Base-by-base conservation (phyloP, 495 filamentous ascomycete species). In the Talaromyces adpressus region DNA sequence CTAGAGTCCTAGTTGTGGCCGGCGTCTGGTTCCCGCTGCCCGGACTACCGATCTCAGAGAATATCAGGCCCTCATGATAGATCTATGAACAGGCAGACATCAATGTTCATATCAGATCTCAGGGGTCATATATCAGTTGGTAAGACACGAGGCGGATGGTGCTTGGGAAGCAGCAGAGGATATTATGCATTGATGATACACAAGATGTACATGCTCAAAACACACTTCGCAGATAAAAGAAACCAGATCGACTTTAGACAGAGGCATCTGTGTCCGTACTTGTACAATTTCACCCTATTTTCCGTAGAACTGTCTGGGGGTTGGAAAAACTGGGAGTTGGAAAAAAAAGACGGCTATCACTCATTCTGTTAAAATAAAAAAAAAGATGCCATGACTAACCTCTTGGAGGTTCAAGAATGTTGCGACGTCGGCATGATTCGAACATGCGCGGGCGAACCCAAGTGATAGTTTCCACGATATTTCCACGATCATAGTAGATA, bases 371-470 rank as follows among this genome's bases (percentile, higher is more conserved):
- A 3, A 4, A 4, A 27, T 4, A 27, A 27, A 27, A 27, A 27
- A 27, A 27, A 27, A 4, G 2, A 27, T 27, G 5, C 27, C 27
- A 27, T 2, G 5, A n/a, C n/a, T n/a, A n/a, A n/a, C n/a, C n/a
- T 27, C 27, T 27, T 4, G 27, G 27, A 27, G 27, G 27, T 4
- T 4, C 27, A 27, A 27, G 27, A 27, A 27, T 4, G 27, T 27
- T 27, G 3, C 27, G 27, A 27, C 27, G 27, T 27, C 49, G 49
- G 56, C 56, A 59, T 59, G 56, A 59, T 59, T 59, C 56, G 56
- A 59, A 59, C 56, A 59, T 59, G 56, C 56, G 56, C 56, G 56
- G 56, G 56, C 56, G 56, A 59, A 59, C 56, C 56, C 56, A 59
- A 52, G 9, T 52, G 49, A 52, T 52, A 27, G n/a, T 2, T 27